phyloP scores from a whole-genome alignment of 176 grass and related monocot species.

The Carex myosuroides region DNA sequence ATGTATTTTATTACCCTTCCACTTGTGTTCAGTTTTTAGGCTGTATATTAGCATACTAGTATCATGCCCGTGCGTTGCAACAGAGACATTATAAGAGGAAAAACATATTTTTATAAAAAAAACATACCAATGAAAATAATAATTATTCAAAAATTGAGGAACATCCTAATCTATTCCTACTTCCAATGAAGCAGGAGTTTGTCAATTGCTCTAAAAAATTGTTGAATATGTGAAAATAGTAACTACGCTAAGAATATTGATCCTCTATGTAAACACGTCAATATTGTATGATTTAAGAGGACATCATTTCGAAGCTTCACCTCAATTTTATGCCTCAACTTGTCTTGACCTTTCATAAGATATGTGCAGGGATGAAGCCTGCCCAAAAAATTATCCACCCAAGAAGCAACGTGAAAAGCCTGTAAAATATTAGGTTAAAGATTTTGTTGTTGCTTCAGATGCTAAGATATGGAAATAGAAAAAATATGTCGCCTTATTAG shows the following conservation, averaged over 20 bases:
- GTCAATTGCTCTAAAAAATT: background rate
- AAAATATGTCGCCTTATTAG: background rate
- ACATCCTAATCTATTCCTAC: background rate
- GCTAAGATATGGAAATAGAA: background rate
- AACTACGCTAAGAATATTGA: background rate
- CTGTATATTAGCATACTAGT: background rate
- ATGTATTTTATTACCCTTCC: background rate
- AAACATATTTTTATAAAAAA: too few species aligned
- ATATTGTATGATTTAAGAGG: background rate
- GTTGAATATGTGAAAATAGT: background rate
- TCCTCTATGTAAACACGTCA: background rate
- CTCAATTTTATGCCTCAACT: constrained; percentile 77
- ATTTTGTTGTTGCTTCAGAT: background rate
- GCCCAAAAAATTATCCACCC: constrained; percentile 89
- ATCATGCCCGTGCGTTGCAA: too few species aligned
- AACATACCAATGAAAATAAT: too few species aligned
- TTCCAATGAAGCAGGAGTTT: background rate
- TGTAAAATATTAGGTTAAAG: constrained; percentile 37
- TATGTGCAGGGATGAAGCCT: constrained; percentile 78
- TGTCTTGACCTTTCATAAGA: constrained; percentile 73
- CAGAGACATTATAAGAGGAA: too few species aligned
- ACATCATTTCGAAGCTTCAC: constrained; percentile 27
- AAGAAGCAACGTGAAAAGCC: constrained; percentile 50
- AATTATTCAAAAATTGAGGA: too few species aligned
- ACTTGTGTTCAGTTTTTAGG: background rate